Evolutionary conservation across 345 rosid genomes (phyloP), one percentile per base, ranked within the genome.

Genomic region (Firmiana major): DNA sequence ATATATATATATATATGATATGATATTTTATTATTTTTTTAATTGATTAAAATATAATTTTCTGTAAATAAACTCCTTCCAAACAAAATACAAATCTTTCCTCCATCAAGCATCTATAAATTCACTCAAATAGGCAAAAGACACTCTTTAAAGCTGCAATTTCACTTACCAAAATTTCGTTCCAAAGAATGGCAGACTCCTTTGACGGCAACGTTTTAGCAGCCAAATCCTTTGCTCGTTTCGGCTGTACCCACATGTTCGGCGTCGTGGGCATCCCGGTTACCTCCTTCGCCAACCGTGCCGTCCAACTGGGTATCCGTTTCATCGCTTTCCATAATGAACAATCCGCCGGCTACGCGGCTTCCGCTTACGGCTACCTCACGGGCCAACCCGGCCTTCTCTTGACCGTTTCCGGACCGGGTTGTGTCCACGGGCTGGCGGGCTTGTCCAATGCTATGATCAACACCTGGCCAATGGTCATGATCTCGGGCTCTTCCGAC

Each of bases 251-350:
- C 55, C 93, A 92, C 81, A 96, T 96, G 94, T 96, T 96, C 80
- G 99, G 99, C 42, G 95, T 96, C 71, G 97, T 96, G 0, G 99
- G 99, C 6, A 93, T 96, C 73, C 99, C 99, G 24, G 99, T 96
- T 6, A 96, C 99, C 4, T 86, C 97, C 53, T 87, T 96, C 10
- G 97, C 99, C 4, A 96, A 73, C 82, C 94, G 94, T 46, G 91
- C 97, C 34, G 91, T 93, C 65, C 78, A 93, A 7, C 74, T 87
- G 0, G 99, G 99, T 19, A 81, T 96, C 81, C 97, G 98, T 60
- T 93, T 96, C 88, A 38, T 93, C 74, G 99, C 99, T 73, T 93
- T 92, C 85, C 98, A 93, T 87, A 96, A 96, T 86, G 99, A 96
- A 84, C 99, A 93, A 81, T 92, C 99, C 42, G 99, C 99, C 0